Evolutionary conservation across 495 filamentous ascomycete species (phyloP), one percentile per base, ranked within the genome.

Genomic region (Daldinia loculata): DNA sequence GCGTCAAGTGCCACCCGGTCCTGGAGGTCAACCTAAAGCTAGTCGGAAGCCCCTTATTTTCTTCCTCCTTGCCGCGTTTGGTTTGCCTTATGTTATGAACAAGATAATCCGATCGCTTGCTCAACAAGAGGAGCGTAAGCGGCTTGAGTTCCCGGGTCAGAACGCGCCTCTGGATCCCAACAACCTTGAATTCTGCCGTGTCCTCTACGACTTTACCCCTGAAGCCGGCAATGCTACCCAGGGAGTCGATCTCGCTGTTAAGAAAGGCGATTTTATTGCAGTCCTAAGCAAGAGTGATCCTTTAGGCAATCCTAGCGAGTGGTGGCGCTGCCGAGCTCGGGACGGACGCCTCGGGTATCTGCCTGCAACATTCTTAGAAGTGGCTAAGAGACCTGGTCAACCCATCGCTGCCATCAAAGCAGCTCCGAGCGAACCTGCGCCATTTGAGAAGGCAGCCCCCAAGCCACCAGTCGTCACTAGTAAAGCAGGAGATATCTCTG

Each of bases 271-370:
- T 71, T 87, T 98, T 22, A 94, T 99, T 19, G 95, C 95, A 39
- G 94, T 99, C 6, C 84, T 99, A 56, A 90, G 90, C 81, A 98
- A 98, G 83, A 89, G 87, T 9, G 95, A 99, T 76, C 95, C 95
- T 1, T 86, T 93, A 79, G 96, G 96, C 53, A 92, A 97, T 72
- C 89, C 93, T 12, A 91, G 89, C 57, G 94, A 98, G 77, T 99
- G 95, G 95, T 99, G 95, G 95, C 89, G 91, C 63, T 99, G 95
- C 80, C 85, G 95, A 62, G 92, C 94, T n/a, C 84, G 96, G 55
- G 94, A 98, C 76, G 93, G 93, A 17, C 84, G 93, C 19, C 89
- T 97, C 53, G 95, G 95, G 2, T 99, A 97, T 76, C 84, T 99
- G 11, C 95, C 95, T 6, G 86, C 89, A 3, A 91, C 92, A 0